Evolutionary conservation across 108 stramenopile species (phyloP).

Genomic region (Aurantiochytrium sp.): DNA sequence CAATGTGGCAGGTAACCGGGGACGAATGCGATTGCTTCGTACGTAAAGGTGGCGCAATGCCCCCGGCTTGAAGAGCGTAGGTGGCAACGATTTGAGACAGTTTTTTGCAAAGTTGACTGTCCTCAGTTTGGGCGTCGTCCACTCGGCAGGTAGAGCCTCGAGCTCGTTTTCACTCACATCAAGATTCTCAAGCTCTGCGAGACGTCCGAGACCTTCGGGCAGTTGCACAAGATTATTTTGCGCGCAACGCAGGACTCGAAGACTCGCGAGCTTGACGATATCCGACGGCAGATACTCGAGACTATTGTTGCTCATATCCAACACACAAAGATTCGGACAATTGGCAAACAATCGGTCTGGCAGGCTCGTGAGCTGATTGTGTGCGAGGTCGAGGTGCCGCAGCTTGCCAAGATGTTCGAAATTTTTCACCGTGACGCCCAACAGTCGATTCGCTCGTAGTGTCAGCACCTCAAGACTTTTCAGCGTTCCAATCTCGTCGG

Average conservation of each 20-base stretch:
- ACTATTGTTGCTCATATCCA: not conserved
- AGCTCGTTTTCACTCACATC: not conserved
- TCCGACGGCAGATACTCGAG: not conserved
- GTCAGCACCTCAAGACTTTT: not conserved
- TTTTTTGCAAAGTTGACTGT: not conserved
- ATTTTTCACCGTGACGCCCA: not conserved
- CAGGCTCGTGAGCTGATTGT: not conserved
- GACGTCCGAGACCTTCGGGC: not conserved
- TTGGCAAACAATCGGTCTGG: not conserved
- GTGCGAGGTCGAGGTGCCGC: not conserved
- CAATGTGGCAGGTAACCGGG: not conserved
- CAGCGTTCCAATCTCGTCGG: not conserved
- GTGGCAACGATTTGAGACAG: not conserved
- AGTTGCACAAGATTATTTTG: not conserved
- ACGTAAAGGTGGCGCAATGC: not conserved
- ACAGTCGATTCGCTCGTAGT: not conserved
- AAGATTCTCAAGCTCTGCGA: not conserved
- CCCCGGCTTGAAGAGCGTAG: not conserved
- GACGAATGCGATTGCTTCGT: not conserved
- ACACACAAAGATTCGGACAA: not conserved
- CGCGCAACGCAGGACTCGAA: not conserved
- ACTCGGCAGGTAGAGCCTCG: not conserved
- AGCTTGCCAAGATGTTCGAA: not conserved
- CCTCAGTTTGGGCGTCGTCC: not conserved
- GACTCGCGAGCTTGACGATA: not conserved